A percentile compares a stretch with the other conserved stretches of the same genome.
Evolutionary conservation across 495 filamentous ascomycete species (phyloP).

Genomic region (Penicillium pancosmium): DNA sequence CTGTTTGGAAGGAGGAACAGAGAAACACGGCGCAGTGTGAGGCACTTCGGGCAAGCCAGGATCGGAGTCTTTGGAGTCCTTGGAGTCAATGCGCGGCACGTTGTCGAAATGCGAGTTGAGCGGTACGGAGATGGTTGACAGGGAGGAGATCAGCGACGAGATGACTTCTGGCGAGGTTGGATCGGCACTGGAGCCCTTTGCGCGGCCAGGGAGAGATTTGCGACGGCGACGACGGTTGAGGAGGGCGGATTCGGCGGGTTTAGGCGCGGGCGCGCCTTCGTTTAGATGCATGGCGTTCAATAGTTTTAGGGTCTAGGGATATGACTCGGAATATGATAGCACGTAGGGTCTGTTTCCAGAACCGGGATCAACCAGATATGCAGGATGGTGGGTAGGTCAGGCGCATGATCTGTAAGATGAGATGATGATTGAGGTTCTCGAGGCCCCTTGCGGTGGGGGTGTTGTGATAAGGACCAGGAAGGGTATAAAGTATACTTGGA

Average conservation of each 20-base stretch:
- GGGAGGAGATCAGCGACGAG: slow-evolving; percentile 86
- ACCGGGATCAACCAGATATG: slow-evolving; percentile 22
- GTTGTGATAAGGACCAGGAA: slow-evolving; percentile 20
- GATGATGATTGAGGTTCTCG: not conserved
- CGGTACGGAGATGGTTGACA: slow-evolving; percentile 82
- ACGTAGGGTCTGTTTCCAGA: not conserved
- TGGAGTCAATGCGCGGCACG: slow-evolving; percentile 52
- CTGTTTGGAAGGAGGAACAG: slow-evolving; percentile 33
- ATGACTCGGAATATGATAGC: not conserved
- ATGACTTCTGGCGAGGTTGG: slow-evolving; percentile 92
- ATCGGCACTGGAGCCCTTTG: slow-evolving; percentile 35
- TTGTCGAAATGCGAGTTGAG: slow-evolving; percentile 74
- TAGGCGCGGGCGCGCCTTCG: slow-evolving; percentile 27
- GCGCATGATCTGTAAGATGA: slow-evolving; percentile 24
- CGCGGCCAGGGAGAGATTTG: slow-evolving; percentile 43
- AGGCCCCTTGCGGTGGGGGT: slow-evolving; percentile 13
- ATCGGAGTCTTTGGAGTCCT: slow-evolving; percentile 34
- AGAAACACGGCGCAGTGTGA: slow-evolving; percentile 35
- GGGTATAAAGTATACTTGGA: slow-evolving; percentile 5
- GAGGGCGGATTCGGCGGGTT: slow-evolving; percentile 34
- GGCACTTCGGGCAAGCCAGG: slow-evolving; percentile 51
- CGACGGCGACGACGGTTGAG: slow-evolving; percentile 42
- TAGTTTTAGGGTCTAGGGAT: slow-evolving; percentile 24
- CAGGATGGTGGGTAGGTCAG: slow-evolving; percentile 13
- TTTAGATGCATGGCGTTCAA: slow-evolving; percentile 44